Conservation (phyloP, 305 asterid genomes). For the Petunia hybrid region DNA sequence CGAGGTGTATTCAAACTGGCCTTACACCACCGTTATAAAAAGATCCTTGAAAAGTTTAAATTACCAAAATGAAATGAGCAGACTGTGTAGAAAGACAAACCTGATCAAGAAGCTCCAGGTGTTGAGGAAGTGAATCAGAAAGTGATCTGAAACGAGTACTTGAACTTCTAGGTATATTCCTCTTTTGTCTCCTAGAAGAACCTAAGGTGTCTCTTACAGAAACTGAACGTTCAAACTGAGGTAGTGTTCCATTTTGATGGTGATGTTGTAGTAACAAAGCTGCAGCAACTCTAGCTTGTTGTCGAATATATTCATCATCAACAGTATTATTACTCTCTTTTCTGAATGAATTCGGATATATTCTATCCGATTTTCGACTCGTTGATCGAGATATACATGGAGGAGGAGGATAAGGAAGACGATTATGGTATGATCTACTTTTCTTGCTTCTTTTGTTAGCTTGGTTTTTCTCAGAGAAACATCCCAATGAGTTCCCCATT, state of each 20-base stretch:
- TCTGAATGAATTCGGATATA: constrained; percentile 38
- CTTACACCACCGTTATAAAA: no score
- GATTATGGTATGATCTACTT: constrained; percentile 33
- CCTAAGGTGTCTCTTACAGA: constrained; percentile 49
- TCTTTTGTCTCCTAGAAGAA: constrained; percentile 45
- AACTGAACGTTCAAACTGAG: constrained; percentile 55
- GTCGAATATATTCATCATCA: constrained; percentile 48
- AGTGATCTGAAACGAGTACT: constrained; percentile 36
- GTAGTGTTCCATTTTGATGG: constrained; percentile 50
- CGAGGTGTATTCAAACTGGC: no score
- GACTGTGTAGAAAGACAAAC: constrained; percentile 41
- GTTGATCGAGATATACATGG: constrained; percentile 52
- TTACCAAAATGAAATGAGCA: no score
- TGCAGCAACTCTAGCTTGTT: constrained; percentile 64
- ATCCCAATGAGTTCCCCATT: constrained; percentile 65
- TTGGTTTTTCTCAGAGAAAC: constrained; percentile 49
- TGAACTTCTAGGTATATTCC: constrained; percentile 47
- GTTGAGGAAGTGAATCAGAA: constrained; percentile 35
- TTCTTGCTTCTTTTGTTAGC: not conserved
- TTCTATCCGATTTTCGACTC: constrained; percentile 49
- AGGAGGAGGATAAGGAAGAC: constrained; percentile 40
- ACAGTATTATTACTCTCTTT: not conserved
- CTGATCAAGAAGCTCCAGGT: constrained; percentile 53
- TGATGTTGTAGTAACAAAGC: constrained; percentile 64
- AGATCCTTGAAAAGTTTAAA: no score